Evolutionary conservation across 140 eudicot species (phyloP).

Genomic region (Senecio squalidus): DNA sequence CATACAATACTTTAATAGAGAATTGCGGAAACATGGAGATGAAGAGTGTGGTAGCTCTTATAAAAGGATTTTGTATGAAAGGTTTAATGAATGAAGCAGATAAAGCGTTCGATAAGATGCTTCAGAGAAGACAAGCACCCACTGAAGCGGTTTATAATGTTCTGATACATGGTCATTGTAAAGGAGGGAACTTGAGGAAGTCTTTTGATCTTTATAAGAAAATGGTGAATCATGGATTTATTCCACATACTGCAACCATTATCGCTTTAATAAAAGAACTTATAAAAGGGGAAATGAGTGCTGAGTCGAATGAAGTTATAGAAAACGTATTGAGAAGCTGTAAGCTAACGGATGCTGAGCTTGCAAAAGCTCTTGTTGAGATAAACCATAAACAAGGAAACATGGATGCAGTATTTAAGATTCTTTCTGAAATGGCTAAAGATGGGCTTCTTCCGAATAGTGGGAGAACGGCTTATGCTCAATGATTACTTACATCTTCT

Average conservation of each 20-base stretch:
- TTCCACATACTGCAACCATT: constrained; percentile 72
- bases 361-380: constrained; percentile 80
- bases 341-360: constrained; percentile 65
- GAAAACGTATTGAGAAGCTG: constrained; percentile 67
- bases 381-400: constrained; percentile 85
- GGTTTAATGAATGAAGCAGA: constrained; percentile 95
- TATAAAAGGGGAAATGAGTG: constrained; percentile 45
- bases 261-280: constrained; percentile 75
- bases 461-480: constrained; percentile 52
- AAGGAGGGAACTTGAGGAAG: constrained; percentile 66
- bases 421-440: constrained; percentile 83
- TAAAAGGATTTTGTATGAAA: constrained; percentile 92
- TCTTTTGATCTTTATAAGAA: constrained; percentile 61
- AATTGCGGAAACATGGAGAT: constrained; percentile 50
- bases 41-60: constrained; percentile 59
- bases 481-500: too few relatives aligned
- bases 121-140: constrained; percentile 39
- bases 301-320: constrained; percentile 58
- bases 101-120: constrained; percentile 61
- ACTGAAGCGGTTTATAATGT: constrained; percentile 63
- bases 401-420: constrained; percentile 65
- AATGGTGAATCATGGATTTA: constrained; percentile 54
- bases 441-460: constrained; percentile 91
- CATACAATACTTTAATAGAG: constrained; percentile 68
- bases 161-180: constrained; percentile 80